These are phyloP conservation scores for Salvia miltiorrhiza DNA, from an alignment of 257 asterid genomes.

Conservation along the genomic window DNA sequence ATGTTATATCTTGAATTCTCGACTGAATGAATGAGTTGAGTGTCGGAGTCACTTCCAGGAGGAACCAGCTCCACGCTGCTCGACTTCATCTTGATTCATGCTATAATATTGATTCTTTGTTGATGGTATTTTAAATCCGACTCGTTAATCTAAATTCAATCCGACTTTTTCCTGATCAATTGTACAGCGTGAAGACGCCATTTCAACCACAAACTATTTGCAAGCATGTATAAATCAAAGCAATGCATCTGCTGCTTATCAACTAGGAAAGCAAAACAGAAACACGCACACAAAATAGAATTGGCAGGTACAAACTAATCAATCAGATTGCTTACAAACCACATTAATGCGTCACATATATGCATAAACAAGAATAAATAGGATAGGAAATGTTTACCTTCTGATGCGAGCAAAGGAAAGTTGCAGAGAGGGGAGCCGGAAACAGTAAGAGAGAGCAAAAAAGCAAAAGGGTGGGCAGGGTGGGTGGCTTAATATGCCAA, in stretches of 20 bases:
- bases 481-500: not conserved
- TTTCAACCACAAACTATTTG: not conserved
- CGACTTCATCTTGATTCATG: no score
- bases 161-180: constrained; percentile 1
- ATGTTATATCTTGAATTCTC: no score
- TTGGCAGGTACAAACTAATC: constrained; percentile 5
- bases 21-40: no score
- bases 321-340: not conserved
- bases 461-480: not conserved
- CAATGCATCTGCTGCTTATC: not conserved
- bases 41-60: no score
- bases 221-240: not conserved
- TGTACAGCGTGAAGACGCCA: not conserved
- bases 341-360: not conserved
- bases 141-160: not conserved
- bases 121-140: no score
- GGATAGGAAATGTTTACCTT: constrained; percentile 12
- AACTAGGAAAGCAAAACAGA: not conserved
- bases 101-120: no score
- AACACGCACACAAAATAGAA: not conserved
- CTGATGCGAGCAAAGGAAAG: not conserved
- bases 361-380: not conserved
- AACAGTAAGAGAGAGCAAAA: constrained; percentile 3
- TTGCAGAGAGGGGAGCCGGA: constrained; percentile 18
- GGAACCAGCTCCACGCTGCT: no score